Percentiles rank a stretch among this genome's conserved stretches.
Evolutionary conservation across 306 rosid genomes (phyloP).

Genomic region (Fragaria nilgerrensis): DNA sequence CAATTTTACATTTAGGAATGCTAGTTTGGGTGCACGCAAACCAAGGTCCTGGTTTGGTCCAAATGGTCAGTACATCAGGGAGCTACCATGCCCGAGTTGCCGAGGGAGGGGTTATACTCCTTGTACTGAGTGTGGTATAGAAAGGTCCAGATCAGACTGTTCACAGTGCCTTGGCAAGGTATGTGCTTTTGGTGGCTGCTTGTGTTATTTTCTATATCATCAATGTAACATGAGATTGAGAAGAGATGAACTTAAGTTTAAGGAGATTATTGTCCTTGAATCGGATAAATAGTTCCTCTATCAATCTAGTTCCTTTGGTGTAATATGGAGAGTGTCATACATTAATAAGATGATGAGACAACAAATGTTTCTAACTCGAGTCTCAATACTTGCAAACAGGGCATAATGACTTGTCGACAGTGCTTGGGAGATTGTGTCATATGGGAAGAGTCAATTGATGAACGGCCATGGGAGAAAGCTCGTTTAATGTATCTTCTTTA

Average conservation of each 20-base stretch:
- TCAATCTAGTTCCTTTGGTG: background rate
- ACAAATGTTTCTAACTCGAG: background rate
- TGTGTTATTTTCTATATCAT: background rate
- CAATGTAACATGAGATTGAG: background rate
- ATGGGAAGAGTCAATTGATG: slow-evolving; percentile 97
- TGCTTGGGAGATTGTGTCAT: slow-evolving; percentile 87
- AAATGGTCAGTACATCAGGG: slow-evolving; percentile 83
- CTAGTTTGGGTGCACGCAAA: slow-evolving; percentile 37
- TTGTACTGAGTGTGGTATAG: slow-evolving; percentile 87
- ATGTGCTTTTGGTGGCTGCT: background rate
- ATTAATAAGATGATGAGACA: background rate
- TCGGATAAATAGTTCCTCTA: background rate
- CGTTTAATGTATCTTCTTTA: slow-evolving; percentile 57
- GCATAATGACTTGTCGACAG: slow-evolving; percentile 79
- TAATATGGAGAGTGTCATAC: background rate
- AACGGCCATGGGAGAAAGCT: slow-evolving; percentile 91
- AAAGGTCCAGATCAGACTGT: slow-evolving; percentile 83
- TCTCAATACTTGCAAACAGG: slow-evolving; percentile 35
- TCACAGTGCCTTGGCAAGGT: slow-evolving; percentile 84
- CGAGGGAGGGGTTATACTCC: slow-evolving; percentile 94
- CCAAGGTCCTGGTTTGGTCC: slow-evolving; percentile 92
- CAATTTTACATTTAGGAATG: slow-evolving; percentile 48
- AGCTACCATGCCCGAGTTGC: slow-evolving; percentile 94
- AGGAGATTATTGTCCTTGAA: background rate
- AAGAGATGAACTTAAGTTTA: background rate